Evolutionary conservation across 208 protist species (phyloP), one percentile per base, ranked within the genome.

Genomic region (Herpetomonas muscarum): DNA sequence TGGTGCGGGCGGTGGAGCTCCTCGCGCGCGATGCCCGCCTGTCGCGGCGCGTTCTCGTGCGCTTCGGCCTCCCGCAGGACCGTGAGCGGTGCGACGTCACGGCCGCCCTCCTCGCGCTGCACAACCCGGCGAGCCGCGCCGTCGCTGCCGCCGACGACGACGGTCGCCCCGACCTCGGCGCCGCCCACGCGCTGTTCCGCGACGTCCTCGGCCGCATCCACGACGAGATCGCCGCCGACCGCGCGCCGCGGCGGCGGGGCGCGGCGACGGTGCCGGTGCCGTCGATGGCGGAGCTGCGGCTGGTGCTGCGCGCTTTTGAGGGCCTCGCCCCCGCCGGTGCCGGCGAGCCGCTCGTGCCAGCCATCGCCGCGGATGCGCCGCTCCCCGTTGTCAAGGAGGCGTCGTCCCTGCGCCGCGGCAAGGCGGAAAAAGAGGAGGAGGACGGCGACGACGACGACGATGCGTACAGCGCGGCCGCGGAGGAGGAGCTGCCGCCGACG

Each of bases 41-140:
- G 56, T 69, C 65, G 1, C 68, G 70, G 30, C 70, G 74, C 9
- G 12, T 77, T 0, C 32, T 74, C 1, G 51, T 77, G n/a, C 74
- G 79, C 28, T 55, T 86, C 17, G 79, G 64, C 12, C 26, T 86
- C 51, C 44, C 44, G 29, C 48, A 70, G 56, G 15, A 46, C 41
- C 79, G 68, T 32, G 51, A 73, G 29, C 65, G 69, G 1, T 64
- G 69, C 50, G 79, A 82, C 45, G 30, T 86, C 36, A 65, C 70
- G 1, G 68, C 66, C 21, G 37, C 76, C 9, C 44, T 79, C 12
- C 46, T 41, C 1, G 61, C 64, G 3, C 42, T 86, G 10, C 60
- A 68, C 28, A 55, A 65, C 6, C 25, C 75, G 34, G 12, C 55
- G 13, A 54, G 31, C 17, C 51, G 54, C 21, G 12, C 54, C 1